Evolutionary conservation across 169 alveolate species (phyloP), one percentile per base, ranked within the genome.

Genomic region (Theileria parva): DNA sequence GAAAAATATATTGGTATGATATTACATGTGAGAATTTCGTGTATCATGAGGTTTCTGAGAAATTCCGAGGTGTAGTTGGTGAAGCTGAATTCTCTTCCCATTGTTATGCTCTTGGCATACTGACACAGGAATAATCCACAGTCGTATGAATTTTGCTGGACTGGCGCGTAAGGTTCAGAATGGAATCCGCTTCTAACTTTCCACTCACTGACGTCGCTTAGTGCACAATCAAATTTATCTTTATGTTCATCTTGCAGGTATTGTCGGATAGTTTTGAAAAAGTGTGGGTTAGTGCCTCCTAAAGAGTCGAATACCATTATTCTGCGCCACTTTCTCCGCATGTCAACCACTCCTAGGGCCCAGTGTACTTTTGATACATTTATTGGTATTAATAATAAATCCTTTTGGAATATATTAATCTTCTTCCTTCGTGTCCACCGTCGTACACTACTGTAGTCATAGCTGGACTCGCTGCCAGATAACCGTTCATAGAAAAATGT

Each of bases 81-180:
- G 89, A 94, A 94, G 75, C 93, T 97, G 76, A 94, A 94, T 27
- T 83, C 50, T 50, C 92, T 80, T 5, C 88, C 92, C 32, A 87
- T 85, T 23, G 94, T 71, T 15, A 94, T 73, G 76, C 97, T 92
- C 67, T 94, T 95, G 21, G 97, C 97, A 74, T 87, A 92, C 87
- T 88, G 94, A 66, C 97, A 94, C 28, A 94, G 73, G 77, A 94
- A 94, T 27, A 94, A 95, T n/a, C 97, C 97, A 64, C 97, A 94
- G 57, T 94, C 97, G 25, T 91, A 91, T 4, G 95, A 93, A 71
- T 94, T 94, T 39, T 92, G 80, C 66, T 94, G 97, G 30, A 68
- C 79, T 7, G 97, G 97, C 13, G 93, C 89, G 53, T 28, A 77
- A 25, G 84, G 86, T 19, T 48, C 87, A 25, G 87, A 19, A 61